Percentiles rank a stretch among this genome's conserved stretches.
Conservation (phyloP, 2,329 filamentous ascomycete species). For the Pestalotiopsis sp. region DNA sequence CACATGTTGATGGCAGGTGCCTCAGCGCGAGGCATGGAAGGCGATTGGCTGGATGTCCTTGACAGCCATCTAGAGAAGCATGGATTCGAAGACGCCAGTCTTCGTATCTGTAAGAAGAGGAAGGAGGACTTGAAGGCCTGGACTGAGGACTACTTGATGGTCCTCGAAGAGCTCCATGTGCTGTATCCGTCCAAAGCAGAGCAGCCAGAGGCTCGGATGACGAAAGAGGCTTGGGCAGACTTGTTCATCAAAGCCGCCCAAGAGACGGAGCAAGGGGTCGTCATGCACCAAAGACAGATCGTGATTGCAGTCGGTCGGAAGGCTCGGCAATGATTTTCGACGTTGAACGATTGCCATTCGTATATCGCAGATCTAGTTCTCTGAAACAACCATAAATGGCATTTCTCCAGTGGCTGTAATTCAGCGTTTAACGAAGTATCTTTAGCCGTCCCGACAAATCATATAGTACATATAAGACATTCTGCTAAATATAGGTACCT, state of each 20-base stretch:
- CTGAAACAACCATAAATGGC: no score
- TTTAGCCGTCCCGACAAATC: no score
- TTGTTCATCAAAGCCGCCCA: constrained; percentile 19
- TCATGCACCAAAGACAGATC: constrained; percentile 13
- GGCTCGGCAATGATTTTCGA: neutral
- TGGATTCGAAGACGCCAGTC: constrained; percentile 15
- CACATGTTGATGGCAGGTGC: constrained; percentile 13
- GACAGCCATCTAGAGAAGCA: constrained; percentile 13
- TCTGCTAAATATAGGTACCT: no score
- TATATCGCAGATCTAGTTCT: no score
- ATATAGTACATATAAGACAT: no score
- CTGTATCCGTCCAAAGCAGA: constrained; percentile 20
- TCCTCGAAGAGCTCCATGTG: constrained; percentile 23
- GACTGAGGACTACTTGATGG: constrained; percentile 28
- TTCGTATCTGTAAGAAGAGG: neutral
- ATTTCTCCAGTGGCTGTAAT: no score
- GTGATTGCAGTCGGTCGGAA: neutral
- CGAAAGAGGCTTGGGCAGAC: constrained; percentile 20
- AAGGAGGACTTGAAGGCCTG: constrained; percentile 24
- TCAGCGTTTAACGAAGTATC: no score
- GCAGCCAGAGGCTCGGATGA: constrained; percentile 17
- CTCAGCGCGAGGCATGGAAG: constrained; percentile 10
- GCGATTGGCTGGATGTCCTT: constrained; percentile 14
- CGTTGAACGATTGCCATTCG: no score
- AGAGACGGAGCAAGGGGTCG: constrained; percentile 26